Evolutionary conservation across 2,329 filamentous ascomycete genomes (phyloP).

Genomic region (Bisporella sp.): DNA sequence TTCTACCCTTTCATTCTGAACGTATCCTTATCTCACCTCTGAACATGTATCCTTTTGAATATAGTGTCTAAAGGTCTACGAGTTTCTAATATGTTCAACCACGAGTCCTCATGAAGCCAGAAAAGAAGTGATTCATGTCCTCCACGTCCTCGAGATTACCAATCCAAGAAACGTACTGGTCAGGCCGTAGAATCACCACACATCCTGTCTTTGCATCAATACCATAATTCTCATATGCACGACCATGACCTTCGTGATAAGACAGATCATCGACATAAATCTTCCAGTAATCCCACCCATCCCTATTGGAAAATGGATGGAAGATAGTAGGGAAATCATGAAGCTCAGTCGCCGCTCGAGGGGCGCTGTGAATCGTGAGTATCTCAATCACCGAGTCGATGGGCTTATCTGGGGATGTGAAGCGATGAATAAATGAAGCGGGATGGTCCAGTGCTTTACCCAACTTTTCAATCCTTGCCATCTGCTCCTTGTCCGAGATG

Average conservation of each 20-base stretch:
- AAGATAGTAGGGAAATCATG: conserved; percentile 43
- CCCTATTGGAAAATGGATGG: conserved; percentile 36
- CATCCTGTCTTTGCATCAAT: conserved; percentile 17
- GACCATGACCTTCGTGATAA: conserved; percentile 44
- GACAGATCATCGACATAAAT: conserved; percentile 46
- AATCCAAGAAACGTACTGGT: conserved; percentile 28
- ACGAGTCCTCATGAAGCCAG: conserved; percentile 7
- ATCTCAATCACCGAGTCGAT: conserved; percentile 50
- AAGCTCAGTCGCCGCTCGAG: conserved; percentile 40
- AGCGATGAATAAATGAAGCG: conserved; percentile 36
- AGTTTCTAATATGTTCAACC: neutral
- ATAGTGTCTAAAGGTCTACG: too few species aligned
- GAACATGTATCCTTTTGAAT: too few species aligned
- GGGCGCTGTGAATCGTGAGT: conserved; percentile 41
- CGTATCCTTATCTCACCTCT: too few species aligned
- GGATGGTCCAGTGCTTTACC: conserved; percentile 35
- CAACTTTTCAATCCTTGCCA: conserved; percentile 38
- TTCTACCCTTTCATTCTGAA: too few species aligned
- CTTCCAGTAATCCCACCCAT: conserved; percentile 49
- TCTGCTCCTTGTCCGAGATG: conserved; percentile 37
- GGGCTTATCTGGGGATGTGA: conserved; percentile 31
- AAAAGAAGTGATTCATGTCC: conserved; percentile 8
- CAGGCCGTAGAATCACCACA: conserved; percentile 22
- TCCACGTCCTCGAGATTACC: conserved; percentile 28
- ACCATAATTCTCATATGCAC: conserved; percentile 25